Conservation (phyloP, 805 yeast genomes). For the Peterozyma xylosa region DNA sequence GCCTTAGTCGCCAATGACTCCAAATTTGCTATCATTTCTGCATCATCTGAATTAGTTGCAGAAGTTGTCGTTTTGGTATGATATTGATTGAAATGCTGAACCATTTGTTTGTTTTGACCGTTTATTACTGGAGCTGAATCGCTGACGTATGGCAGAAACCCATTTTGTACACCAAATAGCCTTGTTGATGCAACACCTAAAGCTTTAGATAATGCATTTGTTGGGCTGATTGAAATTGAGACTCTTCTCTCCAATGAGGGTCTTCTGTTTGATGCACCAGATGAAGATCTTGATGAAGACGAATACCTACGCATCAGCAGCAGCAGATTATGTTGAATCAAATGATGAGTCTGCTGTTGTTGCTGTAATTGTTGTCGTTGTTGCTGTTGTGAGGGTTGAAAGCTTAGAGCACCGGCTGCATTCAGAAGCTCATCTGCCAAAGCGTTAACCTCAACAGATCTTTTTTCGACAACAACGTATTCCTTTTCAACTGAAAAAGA, state of each 20-base stretch:
- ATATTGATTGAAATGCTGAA: slow-evolving; percentile 17
- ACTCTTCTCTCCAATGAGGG: slow-evolving; percentile 60
- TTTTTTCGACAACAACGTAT: slow-evolving; percentile 90
- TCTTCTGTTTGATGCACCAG: slow-evolving; percentile 44
- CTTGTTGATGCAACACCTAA: slow-evolving; percentile 79
- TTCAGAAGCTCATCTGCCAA: slow-evolving; percentile 85
- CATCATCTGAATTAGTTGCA: slow-evolving; percentile 25
- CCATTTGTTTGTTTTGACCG: slow-evolving; percentile 10
- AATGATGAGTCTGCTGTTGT: background rate
- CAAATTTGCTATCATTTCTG: slow-evolving; percentile 36
- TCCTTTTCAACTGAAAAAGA: slow-evolving; percentile 66
- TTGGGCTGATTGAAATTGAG: slow-evolving; percentile 68
- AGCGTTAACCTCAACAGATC: slow-evolving; percentile 92
- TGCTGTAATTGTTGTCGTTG: slow-evolving; percentile 12
- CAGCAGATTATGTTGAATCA: slow-evolving; percentile 7
- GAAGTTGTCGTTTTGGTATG: slow-evolving; percentile 15
- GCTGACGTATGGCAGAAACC: slow-evolving; percentile 6
- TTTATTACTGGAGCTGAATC: slow-evolving; percentile 5
- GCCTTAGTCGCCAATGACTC: slow-evolving; percentile 85
- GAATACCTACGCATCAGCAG: slow-evolving; percentile 23
- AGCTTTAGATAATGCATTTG: slow-evolving; percentile 85
- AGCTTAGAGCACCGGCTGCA: slow-evolving; percentile 44
- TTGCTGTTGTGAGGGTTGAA: slow-evolving; percentile 7
- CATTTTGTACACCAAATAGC: slow-evolving; percentile 51
- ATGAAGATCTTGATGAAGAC: slow-evolving; percentile 35